phyloP scores from a whole-genome alignment of 2,329 filamentous ascomycete genomes.

The Ophiocordyceps polyrhachis-furcata region DNA sequence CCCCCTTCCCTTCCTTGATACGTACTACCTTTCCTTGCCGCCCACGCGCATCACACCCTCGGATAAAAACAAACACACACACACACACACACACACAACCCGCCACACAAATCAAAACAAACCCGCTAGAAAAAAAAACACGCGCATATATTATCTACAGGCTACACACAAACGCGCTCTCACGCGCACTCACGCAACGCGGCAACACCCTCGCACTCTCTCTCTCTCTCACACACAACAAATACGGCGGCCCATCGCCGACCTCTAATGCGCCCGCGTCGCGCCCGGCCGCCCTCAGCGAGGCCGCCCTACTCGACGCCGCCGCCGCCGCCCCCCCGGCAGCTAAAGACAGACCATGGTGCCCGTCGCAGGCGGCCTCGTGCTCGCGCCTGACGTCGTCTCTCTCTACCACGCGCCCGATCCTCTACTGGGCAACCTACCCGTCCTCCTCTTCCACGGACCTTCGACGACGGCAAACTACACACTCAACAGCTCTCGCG shows the following conservation, averaged over 20 bases:
- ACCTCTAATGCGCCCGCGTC: not conserved
- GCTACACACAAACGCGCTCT: no score
- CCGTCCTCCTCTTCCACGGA: slow-evolving; percentile 82
- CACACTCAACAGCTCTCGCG: slow-evolving; percentile 73
- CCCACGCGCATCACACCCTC: not conserved
- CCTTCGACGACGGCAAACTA: slow-evolving; percentile 78
- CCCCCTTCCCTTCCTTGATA: no score
- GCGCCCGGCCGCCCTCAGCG: not conserved
- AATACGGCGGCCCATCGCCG: not conserved
- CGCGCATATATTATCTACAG: not conserved
- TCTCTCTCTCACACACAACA: no score
- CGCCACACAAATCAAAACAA: not conserved
- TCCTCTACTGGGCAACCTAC: slow-evolving; percentile 59
- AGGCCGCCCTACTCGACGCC: not conserved
- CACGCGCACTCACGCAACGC: no score
- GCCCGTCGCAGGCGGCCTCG: slow-evolving; percentile 59
- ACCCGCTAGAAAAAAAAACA: not conserved
- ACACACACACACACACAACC: no score
- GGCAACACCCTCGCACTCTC: no score
- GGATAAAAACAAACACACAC: not conserved
- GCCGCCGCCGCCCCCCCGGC: no score
- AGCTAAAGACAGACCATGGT: slow-evolving; percentile 46
- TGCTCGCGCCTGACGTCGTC: slow-evolving; percentile 63
- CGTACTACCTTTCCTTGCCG: not conserved
- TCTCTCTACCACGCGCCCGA: slow-evolving; percentile 82